Percentiles rank a stretch among this genome's conserved stretches.
phyloP scores from a whole-genome alignment of 2,329 filamentous ascomycete species.

The Stenocarpella maydis region DNA sequence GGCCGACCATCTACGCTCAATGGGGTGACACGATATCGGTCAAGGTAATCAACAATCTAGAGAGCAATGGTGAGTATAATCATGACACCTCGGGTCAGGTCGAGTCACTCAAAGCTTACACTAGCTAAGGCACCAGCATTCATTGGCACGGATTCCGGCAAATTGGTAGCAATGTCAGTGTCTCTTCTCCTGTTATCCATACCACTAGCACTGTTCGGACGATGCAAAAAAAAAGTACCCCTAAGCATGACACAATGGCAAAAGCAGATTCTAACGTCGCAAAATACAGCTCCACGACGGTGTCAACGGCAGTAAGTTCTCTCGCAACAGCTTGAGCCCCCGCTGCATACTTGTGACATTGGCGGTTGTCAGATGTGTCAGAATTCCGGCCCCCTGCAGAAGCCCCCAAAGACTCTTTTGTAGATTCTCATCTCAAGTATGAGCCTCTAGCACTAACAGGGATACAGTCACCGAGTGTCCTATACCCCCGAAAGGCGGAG shows the following conservation, averaged over 20 bases:
- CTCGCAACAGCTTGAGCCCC: background rate
- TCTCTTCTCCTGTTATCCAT: too few relatives aligned
- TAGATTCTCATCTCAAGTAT: background rate
- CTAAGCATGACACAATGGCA: too few relatives aligned
- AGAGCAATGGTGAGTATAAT: constrained; percentile 46
- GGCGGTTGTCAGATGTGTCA: background rate
- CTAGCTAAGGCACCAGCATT: constrained; percentile 48
- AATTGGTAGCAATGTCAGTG: constrained; percentile 45
- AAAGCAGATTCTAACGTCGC: background rate
- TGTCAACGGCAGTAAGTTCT: constrained; percentile 45
- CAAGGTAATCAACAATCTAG: constrained; percentile 72
- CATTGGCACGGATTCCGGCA: constrained; percentile 61
- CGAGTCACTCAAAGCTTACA: constrained; percentile 5
- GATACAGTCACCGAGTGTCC: constrained; percentile 49
- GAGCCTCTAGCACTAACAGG: background rate
- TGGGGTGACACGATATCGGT: constrained; percentile 64
- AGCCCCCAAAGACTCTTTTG: too few relatives aligned
- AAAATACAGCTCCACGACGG: constrained; percentile 52
- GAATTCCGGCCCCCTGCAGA: background rate
- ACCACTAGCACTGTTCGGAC: background rate
- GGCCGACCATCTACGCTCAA: constrained; percentile 61
- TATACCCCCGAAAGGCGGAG: constrained; percentile 46
- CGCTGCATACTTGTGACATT: background rate
- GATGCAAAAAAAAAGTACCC: too few relatives aligned
- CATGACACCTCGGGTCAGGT: background rate